Conservation (phyloP, 768 basidiomycete species). For the Crepidotus variabilis region DNA sequence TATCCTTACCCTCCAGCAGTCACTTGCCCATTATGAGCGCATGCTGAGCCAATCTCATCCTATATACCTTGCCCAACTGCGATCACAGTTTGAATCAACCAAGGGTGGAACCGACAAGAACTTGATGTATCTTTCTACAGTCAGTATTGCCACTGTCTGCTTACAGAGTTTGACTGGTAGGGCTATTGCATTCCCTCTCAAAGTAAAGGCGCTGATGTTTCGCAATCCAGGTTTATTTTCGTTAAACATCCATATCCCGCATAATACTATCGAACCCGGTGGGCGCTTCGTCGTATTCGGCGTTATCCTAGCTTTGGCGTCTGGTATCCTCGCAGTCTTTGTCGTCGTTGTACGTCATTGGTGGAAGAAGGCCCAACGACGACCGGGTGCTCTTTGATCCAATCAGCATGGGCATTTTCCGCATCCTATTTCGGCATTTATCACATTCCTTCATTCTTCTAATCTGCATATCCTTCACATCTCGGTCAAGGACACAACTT, state of each 20-base stretch:
- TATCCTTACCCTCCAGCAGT: slow-evolving; percentile 81
- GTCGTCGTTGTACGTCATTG: slow-evolving; percentile 52
- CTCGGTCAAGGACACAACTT: neutral
- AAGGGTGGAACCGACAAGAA: slow-evolving; percentile 64
- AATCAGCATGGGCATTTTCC: neutral
- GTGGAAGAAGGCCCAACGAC: slow-evolving; percentile 56
- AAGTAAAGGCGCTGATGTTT: neutral
- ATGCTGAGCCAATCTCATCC: slow-evolving; percentile 87
- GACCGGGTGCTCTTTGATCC: slow-evolving; percentile 17
- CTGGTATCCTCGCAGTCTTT: slow-evolving; percentile 42
- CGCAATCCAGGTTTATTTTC: slow-evolving; percentile 56
- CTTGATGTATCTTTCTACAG: slow-evolving; percentile 60
- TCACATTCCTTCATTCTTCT: neutral
- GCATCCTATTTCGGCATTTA: too few species aligned
- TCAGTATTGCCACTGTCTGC: slow-evolving; percentile 65
- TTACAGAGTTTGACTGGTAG: slow-evolving; percentile 58
- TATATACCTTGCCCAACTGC: slow-evolving; percentile 76
- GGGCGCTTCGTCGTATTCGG: slow-evolving; percentile 52
- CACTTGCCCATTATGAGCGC: slow-evolving; percentile 82
- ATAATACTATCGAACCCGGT: slow-evolving; percentile 34
- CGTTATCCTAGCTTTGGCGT: slow-evolving; percentile 43
- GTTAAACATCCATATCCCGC: slow-evolving; percentile 62
- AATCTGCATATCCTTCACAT: neutral
- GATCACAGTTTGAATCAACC: slow-evolving; percentile 52
- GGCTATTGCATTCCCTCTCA: slow-evolving; percentile 16